Evolutionary conservation across 1,139 yeast species (phyloP), one percentile per base, ranked within the genome.

Genomic region (Ogataea hybrid): DNA sequence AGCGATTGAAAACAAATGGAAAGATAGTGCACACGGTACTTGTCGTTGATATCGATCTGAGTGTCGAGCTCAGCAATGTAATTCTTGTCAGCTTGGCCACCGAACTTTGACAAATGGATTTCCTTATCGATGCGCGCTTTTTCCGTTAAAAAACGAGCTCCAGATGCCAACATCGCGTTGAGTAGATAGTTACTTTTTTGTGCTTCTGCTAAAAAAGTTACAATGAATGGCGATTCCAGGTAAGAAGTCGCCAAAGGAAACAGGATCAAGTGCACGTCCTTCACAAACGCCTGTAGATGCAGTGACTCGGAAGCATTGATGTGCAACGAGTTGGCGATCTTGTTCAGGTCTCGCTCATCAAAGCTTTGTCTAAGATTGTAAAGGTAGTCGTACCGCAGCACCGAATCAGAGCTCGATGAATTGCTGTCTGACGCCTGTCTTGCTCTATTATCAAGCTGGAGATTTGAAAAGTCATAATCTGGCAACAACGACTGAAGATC

Each of bases 161-260:
- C 80, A 32, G 77, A 73, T 1, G 83, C 78, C 25, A 79, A 58
- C 47, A 79, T 70, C 0, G 83, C 81, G 25, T 81, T 77, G 30
- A 77, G 60, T 9, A 78, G 56, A 53, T 73, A 77, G 0, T 77
- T 65, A 42, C 75, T 76, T 12, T 67, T 59, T 8, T 70, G 62
- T 0, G 81, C 79, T 46, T 73, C 70, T 29, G 62, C 59, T 27
- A 79, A 57, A 9, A 79, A 61, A 11, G 76, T 65, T 41, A 73
- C 78, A 28, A 64, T 64, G 35, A 61, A 58, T 2, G 67, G 56
- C 14, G 61, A 59, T 15, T 61, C 57, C 23, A 62, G 51, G 28
- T 59, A 56, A 3, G 59, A 52, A 3, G 53, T 43, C 3, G 63
- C 54, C 21, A 64, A 53, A 2, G 70, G 70, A 49, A 58, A 56